Percentiles rank a stretch among this genome's conserved stretches.
Conservation (phyloP, 1,284 basidiomycete species). For the Fomitopsis palustris region DNA sequence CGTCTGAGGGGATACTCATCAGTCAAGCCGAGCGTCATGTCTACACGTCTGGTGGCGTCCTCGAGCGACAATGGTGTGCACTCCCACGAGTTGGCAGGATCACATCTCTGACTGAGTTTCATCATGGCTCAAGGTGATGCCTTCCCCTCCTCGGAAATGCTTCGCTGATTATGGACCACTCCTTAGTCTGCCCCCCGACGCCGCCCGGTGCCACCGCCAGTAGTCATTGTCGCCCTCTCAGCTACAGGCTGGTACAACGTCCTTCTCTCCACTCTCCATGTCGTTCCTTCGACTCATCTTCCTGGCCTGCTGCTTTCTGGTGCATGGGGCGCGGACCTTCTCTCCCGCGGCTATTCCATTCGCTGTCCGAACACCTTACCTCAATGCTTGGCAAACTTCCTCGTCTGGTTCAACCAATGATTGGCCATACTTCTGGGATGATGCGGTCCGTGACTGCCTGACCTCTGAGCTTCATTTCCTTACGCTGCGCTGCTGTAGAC, state of each 20-base stretch:
- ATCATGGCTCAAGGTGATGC: no score
- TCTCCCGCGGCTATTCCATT: constrained; percentile 52
- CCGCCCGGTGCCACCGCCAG: no score
- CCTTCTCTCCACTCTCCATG: neutral
- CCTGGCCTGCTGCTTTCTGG: neutral
- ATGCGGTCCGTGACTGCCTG: neutral
- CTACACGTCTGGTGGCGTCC: no score
- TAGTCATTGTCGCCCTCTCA: neutral
- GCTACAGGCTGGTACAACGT: neutral
- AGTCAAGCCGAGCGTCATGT: no score
- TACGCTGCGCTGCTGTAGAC: neutral
- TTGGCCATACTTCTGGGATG: neutral
- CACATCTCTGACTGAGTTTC: no score
- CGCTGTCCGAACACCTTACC: constrained; percentile 57
- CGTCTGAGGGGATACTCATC: no score
- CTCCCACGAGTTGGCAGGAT: no score
- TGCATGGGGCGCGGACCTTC: constrained; percentile 30
- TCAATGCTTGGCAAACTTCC: constrained; percentile 50
- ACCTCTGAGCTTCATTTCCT: neutral
- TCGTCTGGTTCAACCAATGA: neutral
- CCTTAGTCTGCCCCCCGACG: no score
- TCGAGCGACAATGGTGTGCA: no score
- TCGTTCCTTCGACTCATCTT: neutral
- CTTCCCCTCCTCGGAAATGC: no score
- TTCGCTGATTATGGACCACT: no score